Base-by-base conservation (phyloP, 352 stramenopile genomes). In the Phytopythium litorale region DNA sequence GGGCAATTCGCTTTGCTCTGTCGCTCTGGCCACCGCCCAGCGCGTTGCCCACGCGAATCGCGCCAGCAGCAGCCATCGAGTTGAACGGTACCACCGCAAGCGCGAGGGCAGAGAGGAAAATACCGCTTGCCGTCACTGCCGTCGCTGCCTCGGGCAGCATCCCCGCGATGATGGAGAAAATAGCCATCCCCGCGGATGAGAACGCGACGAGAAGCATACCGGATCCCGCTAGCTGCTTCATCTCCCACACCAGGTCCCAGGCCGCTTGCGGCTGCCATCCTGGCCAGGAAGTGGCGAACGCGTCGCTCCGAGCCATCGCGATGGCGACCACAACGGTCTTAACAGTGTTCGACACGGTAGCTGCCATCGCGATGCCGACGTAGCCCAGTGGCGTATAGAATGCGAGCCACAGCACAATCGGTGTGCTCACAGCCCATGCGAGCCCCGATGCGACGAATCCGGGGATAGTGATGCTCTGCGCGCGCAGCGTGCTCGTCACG, bases 321-420 rank as follows among this genome's bases (percentile, higher is more conserved):
- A 53, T 59, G 5, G 61, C 28, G 11, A 76, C 21, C 8, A 70
- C 35, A 5, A 68, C 12, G 5, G 38, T 32, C 37, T 70, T 64
- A 46, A 78, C n/a, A 0, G 59, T 45, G 30, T 38, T 57, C 50
- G 64, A 66, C 7, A 76, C 35, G 19, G 57, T 40, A 0, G 42
- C 54, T 7, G 37, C 33, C 28, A 77, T 59, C 4, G 64, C 43
- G 33, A 73, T 59, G 19, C 75, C 72, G 18, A 76, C 50, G 53
- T 77, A 83, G 25, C 70, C 66, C 13, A 80, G 57, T 0, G 58
- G 37, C 0, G 64, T 73, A 21, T 67, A 46, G 55, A 73, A 84
- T 3, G 70, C 72, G 7, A 84, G 67, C 8, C 53, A 49, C 35
- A 72, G 73, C 8, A 63, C 72, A 5, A 70, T 51, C 4, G 57